Evolutionary conservation across 805 yeast genomes (phyloP).

Genomic region (Kodamaea neixiangensis): DNA sequence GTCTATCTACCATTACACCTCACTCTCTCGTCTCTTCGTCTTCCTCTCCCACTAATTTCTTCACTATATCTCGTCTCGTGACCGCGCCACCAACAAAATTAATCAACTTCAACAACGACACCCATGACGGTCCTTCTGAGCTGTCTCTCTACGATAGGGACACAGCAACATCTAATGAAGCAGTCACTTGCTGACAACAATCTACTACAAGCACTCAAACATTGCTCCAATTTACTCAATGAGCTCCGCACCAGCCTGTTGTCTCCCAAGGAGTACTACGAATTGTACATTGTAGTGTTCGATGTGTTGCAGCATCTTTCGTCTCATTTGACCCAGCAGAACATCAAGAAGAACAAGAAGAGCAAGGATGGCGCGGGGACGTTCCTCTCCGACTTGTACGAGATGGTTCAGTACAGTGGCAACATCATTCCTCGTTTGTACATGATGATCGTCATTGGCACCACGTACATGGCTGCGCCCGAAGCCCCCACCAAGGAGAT

Average conservation of each 20-base stretch:
- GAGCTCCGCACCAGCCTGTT: constrained; percentile 77
- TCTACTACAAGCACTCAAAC: constrained; percentile 85
- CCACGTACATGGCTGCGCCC: constrained; percentile 76
- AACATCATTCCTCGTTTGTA: constrained; percentile 90
- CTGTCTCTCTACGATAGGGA: constrained; percentile 50
- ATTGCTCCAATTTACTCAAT: constrained; percentile 76
- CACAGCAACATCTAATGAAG: constrained; percentile 75
- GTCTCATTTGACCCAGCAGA: constrained; percentile 43
- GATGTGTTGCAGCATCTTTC: constrained; percentile 78
- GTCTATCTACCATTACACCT: too few species aligned
- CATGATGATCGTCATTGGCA: constrained; percentile 93
- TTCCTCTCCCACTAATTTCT: not conserved
- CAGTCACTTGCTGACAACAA: constrained; percentile 65
- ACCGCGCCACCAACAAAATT: not conserved
- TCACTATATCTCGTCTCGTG: not conserved
- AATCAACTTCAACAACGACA: not conserved
- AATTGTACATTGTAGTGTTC: constrained; percentile 77
- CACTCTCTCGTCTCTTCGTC: not conserved
- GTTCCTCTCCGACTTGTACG: constrained; percentile 82
- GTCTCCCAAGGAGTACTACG: constrained; percentile 92
- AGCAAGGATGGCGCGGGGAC: constrained; percentile 20
- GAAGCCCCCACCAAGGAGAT: constrained; percentile 84
- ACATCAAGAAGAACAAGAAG: constrained; percentile 38
- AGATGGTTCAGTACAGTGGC: constrained; percentile 92
- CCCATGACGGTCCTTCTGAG: constrained; percentile 14